phyloP scores from a whole-genome alignment of 2,329 filamentous ascomycete species.

The Colletotrichum viniferum region DNA sequence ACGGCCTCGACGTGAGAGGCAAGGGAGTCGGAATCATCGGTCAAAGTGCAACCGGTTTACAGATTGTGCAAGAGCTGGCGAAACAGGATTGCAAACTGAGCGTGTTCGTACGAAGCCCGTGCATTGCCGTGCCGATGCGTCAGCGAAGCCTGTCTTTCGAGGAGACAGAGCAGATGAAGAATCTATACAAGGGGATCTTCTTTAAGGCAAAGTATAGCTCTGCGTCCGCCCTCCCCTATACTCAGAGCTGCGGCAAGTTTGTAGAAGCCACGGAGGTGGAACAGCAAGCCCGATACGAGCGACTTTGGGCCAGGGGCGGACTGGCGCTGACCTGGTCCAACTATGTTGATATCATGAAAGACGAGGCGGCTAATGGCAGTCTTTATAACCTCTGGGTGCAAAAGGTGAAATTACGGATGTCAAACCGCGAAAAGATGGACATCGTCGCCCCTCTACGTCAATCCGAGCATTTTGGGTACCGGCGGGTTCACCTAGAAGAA shows the following conservation, averaged over 20 bases:
- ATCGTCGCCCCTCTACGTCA: conserved; percentile 9
- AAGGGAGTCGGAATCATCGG: neutral
- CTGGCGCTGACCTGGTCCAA: conserved; percentile 48
- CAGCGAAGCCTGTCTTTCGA: conserved; percentile 47
- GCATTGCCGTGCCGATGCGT: conserved; percentile 61
- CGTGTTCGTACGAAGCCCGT: conserved; percentile 63
- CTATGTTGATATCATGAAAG: conserved; percentile 31
- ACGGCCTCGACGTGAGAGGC: neutral
- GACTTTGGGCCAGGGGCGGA: conserved; percentile 47
- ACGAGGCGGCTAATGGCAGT: neutral
- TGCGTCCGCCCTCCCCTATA: neutral
- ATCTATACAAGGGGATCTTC: conserved; percentile 44
- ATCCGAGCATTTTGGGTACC: neutral
- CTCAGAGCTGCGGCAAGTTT: neutral
- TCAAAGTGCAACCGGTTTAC: neutral
- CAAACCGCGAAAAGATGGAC: conserved; percentile 3
- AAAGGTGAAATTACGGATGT: neutral
- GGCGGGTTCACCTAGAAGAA: neutral
- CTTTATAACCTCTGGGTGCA: conserved; percentile 17
- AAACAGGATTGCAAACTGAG: conserved; percentile 37
- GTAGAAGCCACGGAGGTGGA: conserved; percentile 37
- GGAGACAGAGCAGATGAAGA: conserved; percentile 46
- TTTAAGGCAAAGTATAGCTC: conserved; percentile 22
- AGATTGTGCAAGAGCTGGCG: conserved; percentile 21
- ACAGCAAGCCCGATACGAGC: conserved; percentile 44